A percentile compares a stretch with the other conserved stretches of the same genome.
These are phyloP conservation scores for California macrophylla DNA, from an alignment of 441 rosid species.

Conservation along the genomic window DNA sequence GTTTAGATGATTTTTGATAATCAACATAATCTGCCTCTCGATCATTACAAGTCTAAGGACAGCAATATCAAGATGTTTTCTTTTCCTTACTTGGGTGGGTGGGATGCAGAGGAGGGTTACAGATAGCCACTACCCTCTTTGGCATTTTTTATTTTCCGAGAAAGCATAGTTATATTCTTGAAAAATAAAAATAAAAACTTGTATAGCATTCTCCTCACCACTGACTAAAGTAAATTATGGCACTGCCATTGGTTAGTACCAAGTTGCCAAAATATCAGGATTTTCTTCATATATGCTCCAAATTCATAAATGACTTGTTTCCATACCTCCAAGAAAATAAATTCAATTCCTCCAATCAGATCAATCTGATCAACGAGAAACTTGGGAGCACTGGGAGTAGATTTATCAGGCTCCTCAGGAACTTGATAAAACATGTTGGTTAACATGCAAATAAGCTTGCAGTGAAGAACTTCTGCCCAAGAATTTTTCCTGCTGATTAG, in stretches of 20 bases:
- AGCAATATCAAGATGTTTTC: background rate
- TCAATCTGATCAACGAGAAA: conserved; percentile 82
- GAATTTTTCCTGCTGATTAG: conserved; percentile 66
- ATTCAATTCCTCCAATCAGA: conserved; percentile 91
- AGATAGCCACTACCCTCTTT: background rate
- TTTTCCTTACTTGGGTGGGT: background rate
- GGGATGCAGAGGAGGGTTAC: no score
- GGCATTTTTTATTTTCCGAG: background rate
- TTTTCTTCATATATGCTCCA: background rate
- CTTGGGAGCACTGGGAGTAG: conserved; percentile 33
- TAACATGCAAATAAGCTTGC: conserved; percentile 82
- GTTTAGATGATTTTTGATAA: background rate
- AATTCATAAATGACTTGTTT: background rate
- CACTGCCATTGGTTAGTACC: background rate
- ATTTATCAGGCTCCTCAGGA: conserved; percentile 41
- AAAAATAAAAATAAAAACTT: background rate
- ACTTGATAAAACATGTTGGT: conserved; percentile 82
- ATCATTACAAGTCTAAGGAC: background rate
- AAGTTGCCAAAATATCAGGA: background rate
- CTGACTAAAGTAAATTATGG: background rate
- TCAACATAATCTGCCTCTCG: background rate
- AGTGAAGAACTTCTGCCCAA: conserved; percentile 97
- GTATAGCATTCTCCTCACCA: background rate
- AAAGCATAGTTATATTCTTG: background rate
- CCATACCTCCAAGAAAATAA: conserved; percentile 80